phyloP scores from a whole-genome alignment of 1,284 basidiomycete genomes.

The Cutaneotrichosporon spelunceum region DNA sequence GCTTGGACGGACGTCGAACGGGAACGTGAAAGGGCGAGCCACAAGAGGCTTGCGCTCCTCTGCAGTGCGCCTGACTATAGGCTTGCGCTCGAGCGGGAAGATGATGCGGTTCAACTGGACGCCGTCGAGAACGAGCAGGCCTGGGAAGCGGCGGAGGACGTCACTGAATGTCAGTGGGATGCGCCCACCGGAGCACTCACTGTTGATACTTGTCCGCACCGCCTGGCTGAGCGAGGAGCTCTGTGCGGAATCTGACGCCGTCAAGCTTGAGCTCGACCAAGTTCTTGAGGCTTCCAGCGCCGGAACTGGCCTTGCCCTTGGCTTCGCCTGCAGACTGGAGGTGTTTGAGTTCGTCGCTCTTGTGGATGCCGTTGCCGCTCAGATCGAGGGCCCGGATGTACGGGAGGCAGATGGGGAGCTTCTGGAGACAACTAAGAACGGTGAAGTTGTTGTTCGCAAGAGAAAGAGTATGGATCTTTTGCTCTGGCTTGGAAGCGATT shows the following conservation, averaged over 20 bases:
- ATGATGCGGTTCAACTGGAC: constrained; percentile 56
- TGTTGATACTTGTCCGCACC: constrained; percentile 44
- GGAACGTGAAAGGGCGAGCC: constrained; percentile 40
- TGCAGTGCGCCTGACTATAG: constrained; percentile 35
- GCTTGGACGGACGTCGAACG: constrained; percentile 37
- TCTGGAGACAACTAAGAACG: constrained; percentile 34
- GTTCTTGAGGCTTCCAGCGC: constrained; percentile 39
- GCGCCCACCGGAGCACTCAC: constrained; percentile 22
- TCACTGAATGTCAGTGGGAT: constrained; percentile 31
- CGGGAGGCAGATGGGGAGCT: constrained; percentile 39
- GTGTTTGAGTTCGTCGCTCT: constrained; percentile 34
- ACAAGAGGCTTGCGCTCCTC: constrained; percentile 32
- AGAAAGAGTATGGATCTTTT: constrained; percentile 44
- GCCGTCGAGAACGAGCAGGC: constrained; percentile 47
- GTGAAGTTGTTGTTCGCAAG: constrained; percentile 43
- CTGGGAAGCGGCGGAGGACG: constrained; percentile 48
- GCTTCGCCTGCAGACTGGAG: constrained; percentile 38
- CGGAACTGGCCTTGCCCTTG: constrained; percentile 42
- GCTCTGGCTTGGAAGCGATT: constrained; percentile 13
- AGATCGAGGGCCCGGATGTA: constrained; percentile 49
- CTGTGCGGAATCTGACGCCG: constrained; percentile 38
- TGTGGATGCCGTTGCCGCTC: constrained; percentile 42
- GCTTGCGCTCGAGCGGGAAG: constrained; percentile 44
- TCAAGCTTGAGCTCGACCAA: constrained; percentile 46
- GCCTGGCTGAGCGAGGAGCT: constrained; percentile 29